Base-by-base conservation (phyloP, 371 early-diverging fungal genomes). In the Nosema muscidifuracis region DNA sequence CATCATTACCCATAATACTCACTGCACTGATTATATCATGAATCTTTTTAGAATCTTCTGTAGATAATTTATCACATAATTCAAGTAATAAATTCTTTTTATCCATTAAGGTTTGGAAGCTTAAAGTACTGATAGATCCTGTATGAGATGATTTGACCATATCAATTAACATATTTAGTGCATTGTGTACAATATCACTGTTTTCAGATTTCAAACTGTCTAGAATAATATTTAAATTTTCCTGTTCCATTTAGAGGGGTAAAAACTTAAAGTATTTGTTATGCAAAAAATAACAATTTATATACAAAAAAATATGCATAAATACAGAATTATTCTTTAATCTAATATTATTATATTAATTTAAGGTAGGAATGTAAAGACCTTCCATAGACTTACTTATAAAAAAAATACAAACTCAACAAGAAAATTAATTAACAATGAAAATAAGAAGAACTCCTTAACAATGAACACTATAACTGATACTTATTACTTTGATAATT, bases 1-100 rank as follows among this genome's bases (percentile, higher is more conserved):
- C 55, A 13, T 57, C 71, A 43, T 77, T 57, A 15, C 40, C 47
- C 13, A 72, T 65, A 36, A 79, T 77, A 26, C 51, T 66, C 34
- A 83, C 76, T 0, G 77, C 76, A 36, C 74, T 73, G 12, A 83
- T 43, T 53, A 83, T 68, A 66, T 83, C 84, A 28, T 69, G 68
- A 42, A 81, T 34, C 9, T 70, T 44, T 58, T 50, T 70, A 57
- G 60, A 75, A 15, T 75, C 68, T 18, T 75, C 65, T 44, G 58
- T 72, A 3, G 12, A 3, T 2, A 82, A 20, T 0, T 18, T 58
- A 15, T 44, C 38, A 36, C 36, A 44, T 1, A 70, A 20, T 1
- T 70, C 56, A 28, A 57, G 33, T 16, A 78, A 42, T 1, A 61
- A 24, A 4, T 18, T 9, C 15, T 64, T 36, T 10, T 50, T 68